A percentile compares a stretch with the other conserved stretches of the same genome.
Evolutionary conservation across 352 stramenopile species (phyloP).

Genomic region (Aphanomyces euteiches): DNA sequence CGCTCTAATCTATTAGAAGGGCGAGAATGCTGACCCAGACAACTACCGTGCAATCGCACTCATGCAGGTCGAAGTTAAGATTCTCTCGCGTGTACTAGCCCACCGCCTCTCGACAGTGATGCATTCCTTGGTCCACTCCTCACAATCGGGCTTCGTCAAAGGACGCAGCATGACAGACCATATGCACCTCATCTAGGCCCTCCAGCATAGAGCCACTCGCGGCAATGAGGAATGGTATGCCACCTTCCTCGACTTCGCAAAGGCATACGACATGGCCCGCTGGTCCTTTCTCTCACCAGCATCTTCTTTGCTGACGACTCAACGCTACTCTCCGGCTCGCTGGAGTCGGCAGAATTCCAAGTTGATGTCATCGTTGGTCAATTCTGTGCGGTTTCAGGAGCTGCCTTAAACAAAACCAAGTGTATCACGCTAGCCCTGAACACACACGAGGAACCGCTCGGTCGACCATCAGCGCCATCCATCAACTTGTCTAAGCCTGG

Average conservation of each 20-base stretch:
- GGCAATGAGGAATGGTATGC: slow-evolving; percentile 22
- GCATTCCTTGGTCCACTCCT: slow-evolving; percentile 17
- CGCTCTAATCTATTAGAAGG: background rate
- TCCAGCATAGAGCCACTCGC: slow-evolving; percentile 29
- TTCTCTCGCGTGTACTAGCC: background rate
- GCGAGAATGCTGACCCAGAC: background rate
- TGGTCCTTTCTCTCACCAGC: slow-evolving; percentile 32
- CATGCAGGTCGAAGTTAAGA: background rate
- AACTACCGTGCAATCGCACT: slow-evolving; percentile 5
- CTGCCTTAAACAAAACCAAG: slow-evolving; percentile 32
- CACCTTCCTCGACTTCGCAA: slow-evolving; percentile 35
- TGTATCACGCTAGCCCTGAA: slow-evolving; percentile 28
- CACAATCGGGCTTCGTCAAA: slow-evolving; percentile 33
- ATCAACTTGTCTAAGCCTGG: too few relatives aligned
- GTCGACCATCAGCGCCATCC: too few relatives aligned
- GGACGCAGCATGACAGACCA: slow-evolving; percentile 32
- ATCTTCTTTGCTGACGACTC: slow-evolving; percentile 35
- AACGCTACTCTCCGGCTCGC: slow-evolving; percentile 11
- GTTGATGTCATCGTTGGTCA: slow-evolving; percentile 28
- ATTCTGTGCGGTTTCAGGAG: slow-evolving; percentile 35
- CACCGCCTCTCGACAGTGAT: background rate
- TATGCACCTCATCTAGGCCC: slow-evolving; percentile 27
- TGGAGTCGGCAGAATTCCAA: background rate
- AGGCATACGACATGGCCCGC: slow-evolving; percentile 36
- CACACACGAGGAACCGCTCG: background rate